Conservation (phyloP, 352 stramenopile genomes). For the Globisporangium iwayamae region DNA sequence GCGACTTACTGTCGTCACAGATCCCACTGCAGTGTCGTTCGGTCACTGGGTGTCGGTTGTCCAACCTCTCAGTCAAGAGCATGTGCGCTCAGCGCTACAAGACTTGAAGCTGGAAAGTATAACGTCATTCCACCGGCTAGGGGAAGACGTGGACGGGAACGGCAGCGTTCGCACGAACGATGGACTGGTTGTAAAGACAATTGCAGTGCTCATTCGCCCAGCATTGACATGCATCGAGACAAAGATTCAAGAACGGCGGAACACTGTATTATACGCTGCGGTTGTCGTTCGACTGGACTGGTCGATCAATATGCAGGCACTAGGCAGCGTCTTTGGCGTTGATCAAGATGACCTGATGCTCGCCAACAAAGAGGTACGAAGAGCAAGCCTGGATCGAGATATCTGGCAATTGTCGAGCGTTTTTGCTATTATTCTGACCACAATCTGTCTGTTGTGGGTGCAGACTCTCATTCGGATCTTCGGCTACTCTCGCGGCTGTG, state of each 20-base stretch:
- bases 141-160: conserved; percentile 17
- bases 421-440: conserved; percentile 1
- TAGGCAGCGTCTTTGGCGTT: conserved; percentile 26
- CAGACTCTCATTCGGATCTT: conserved; percentile 63
- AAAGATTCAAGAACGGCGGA: not conserved
- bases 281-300: conserved; percentile 46
- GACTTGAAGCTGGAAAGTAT: conserved; percentile 18
- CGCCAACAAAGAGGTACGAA: conserved; percentile 42
- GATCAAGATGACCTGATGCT: conserved; percentile 32
- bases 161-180: conserved; percentile 10
- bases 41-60: conserved; percentile 21
- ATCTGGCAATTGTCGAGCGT: not conserved
- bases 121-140: conserved; percentile 23
- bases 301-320: conserved; percentile 49
- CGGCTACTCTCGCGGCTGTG: conserved; percentile 54
- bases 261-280: conserved; percentile 27
- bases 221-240: not conserved
- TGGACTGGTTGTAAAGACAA: conserved; percentile 60
- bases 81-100: conserved; percentile 37
- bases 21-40: conserved; percentile 5
- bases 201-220: conserved; percentile 39
- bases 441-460: not conserved
- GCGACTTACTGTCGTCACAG: conserved; percentile 24
- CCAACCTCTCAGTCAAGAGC: conserved; percentile 16
- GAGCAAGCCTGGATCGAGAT: not conserved